These are phyloP conservation scores for Setomelanomma holmii DNA, from an alignment of 2,329 filamentous ascomycete species.

Conservation along the genomic window DNA sequence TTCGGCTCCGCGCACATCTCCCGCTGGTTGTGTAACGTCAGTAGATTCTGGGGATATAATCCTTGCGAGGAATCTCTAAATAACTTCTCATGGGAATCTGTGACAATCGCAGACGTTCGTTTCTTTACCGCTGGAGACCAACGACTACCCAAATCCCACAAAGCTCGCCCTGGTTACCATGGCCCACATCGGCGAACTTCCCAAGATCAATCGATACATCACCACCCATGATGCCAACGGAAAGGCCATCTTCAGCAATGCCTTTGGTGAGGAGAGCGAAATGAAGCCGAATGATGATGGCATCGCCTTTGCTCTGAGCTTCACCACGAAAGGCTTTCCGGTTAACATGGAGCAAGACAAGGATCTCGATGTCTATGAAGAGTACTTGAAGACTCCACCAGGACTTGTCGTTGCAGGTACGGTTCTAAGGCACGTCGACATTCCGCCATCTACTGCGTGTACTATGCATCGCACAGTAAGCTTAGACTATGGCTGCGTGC, in stretches of 20 bases:
- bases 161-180: slow-evolving; percentile 27
- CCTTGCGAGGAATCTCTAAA: neutral
- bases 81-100: too few relatives aligned
- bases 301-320: slow-evolving; percentile 58
- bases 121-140: too few relatives aligned
- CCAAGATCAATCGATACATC: slow-evolving; percentile 46
- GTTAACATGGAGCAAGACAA: slow-evolving; percentile 54
- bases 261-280: slow-evolving; percentile 44
- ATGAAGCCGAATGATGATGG: slow-evolving; percentile 52
- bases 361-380: slow-evolving; percentile 57
- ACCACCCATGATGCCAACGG: slow-evolving; percentile 46
- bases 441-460: neutral
- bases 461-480: slow-evolving; percentile 49
- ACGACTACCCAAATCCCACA: too few relatives aligned
- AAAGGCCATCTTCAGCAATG: slow-evolving; percentile 47
- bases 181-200: slow-evolving; percentile 41
- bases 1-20: slow-evolving; percentile 31
- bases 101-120: too few relatives aligned
- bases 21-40: slow-evolving; percentile 19
- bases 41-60: neutral
- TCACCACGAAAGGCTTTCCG: slow-evolving; percentile 58
- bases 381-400: slow-evolving; percentile 54
- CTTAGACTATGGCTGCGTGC: slow-evolving; percentile 50
- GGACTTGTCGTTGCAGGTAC: slow-evolving; percentile 59
- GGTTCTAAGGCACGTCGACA: slow-evolving; percentile 51